Base-by-base conservation (phyloP, 495 filamentous ascomycete genomes). In the Rostrohypoxylon terebratum region DNA sequence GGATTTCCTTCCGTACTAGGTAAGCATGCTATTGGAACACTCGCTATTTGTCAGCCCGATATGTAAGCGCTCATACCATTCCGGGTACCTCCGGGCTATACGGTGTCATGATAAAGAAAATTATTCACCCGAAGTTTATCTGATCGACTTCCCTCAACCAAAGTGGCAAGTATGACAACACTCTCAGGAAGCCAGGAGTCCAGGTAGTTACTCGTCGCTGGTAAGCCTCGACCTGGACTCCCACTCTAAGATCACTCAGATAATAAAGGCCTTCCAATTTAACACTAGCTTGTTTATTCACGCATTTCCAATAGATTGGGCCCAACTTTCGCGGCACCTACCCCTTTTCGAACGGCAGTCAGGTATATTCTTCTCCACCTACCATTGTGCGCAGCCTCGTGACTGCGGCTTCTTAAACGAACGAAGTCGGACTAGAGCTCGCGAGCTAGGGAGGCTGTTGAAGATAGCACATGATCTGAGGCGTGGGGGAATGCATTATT, bases 401-500 rank as follows among this genome's bases (percentile, higher is more conserved):
- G 20, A 55, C 44, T 42, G 13, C 25, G 31, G 31, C 33, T 40
- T 63, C 33, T 25, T 21, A 59, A 21, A 14, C 68, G 11, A 63
- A 44, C 16, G 23, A 44, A 10, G 25, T 48, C 63, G 36, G 45
- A 34, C 42, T 40, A 18, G n/a, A 18, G 13, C 23, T 47, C 25
- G 40, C 33, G 21, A 51, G 28, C 28, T 38, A 55, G 63, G 25
- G 21, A 59, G 36, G n/a, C 33, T 20, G 20, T 61, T 23, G 36
- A 68, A 33, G 31, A 38, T 20, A 16, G 18, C 60, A 63, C 54
- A 60, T 68, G 64, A 59, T 58, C 65, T 54, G 60, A 61, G 48
- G 13, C 60, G 64, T 68, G 59, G 70, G 61, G 59, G 60, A 28
- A 67, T 21, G 69, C 45, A 40, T 47, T 50, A 16, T 44, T 63